Evolutionary conservation across 371 early-diverging fungal genomes (phyloP).

Genomic region (Rhizoclosmatium hyalinum): DNA sequence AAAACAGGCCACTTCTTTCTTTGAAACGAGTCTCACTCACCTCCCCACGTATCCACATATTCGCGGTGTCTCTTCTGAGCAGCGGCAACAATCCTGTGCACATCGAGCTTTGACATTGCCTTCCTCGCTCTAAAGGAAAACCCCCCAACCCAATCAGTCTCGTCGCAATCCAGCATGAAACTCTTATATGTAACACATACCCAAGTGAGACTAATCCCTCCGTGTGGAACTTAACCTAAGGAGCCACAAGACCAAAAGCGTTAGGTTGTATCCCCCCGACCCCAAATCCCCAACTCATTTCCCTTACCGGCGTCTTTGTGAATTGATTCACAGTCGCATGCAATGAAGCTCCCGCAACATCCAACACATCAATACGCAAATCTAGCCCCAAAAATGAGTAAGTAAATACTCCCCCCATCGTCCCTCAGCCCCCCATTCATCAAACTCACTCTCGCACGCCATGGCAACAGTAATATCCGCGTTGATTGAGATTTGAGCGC

Average conservation of each 20-base stretch:
- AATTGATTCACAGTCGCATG: slow-evolving; percentile 33
- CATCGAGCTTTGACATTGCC: slow-evolving; percentile 26
- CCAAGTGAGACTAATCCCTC: slow-evolving; percentile 6
- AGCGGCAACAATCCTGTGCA: slow-evolving; percentile 27
- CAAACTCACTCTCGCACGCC: slow-evolving; percentile 73
- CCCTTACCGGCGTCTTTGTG: slow-evolving; percentile 32
- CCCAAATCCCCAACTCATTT: not conserved
- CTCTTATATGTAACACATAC: not conserved
- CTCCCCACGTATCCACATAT: slow-evolving; percentile 9
- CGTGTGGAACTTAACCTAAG: slow-evolving; percentile 25
- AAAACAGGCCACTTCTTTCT: too few relatives aligned
- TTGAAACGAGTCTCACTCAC: not conserved
- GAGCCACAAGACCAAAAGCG: slow-evolving; percentile 2
- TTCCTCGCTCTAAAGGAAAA: slow-evolving; percentile 11
- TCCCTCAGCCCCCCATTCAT: not conserved
- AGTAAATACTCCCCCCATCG: not conserved
- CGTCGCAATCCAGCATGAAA: not conserved
- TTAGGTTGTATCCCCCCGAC: too few relatives aligned
- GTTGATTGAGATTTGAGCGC: slow-evolving; percentile 75
- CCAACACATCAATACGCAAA: slow-evolving; percentile 57
- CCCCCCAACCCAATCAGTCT: not conserved
- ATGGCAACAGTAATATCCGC: slow-evolving; percentile 89
- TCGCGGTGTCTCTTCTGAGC: slow-evolving; percentile 14
- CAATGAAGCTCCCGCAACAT: slow-evolving; percentile 47
- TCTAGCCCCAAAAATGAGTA: slow-evolving; percentile 7